Evolutionary conservation across 257 asterid genomes (phyloP).

Genomic region (Gentiana straminea): DNA sequence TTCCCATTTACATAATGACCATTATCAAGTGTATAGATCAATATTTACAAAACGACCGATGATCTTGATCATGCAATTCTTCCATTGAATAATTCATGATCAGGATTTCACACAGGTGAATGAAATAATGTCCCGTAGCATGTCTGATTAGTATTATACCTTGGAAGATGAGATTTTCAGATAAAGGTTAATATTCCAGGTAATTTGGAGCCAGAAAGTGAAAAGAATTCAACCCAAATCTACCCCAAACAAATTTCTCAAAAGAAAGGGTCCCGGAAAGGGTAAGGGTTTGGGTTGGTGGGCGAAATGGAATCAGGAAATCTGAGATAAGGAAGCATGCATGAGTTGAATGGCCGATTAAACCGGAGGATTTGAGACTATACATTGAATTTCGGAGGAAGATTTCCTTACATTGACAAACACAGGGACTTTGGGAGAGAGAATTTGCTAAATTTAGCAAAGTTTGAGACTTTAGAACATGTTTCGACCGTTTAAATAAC

Average conservation of each 20-base stretch:
- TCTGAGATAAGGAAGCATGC: conserved; percentile 8
- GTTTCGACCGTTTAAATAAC: conserved; percentile 14
- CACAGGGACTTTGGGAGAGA: conserved; percentile 1
- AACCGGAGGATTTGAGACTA: conserved; percentile 12
- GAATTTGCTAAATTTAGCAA: not conserved
- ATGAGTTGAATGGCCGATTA: conserved; percentile 11
- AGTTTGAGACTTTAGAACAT: not conserved
- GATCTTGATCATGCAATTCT: no score
- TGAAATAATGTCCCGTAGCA: no score
- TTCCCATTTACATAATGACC: no score
- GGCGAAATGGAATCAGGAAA: conserved; percentile 1
- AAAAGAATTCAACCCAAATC: conserved; percentile 6
- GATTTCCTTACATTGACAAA: conserved; percentile 5
- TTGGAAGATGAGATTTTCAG: not conserved
- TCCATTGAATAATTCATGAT: no score
- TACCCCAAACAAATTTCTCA: not conserved
- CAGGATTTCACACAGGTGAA: no score
- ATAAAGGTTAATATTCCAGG: conserved; percentile 1
- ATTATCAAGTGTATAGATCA: no score
- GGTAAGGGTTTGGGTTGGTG: not conserved
- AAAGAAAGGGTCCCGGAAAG: conserved; percentile 2
- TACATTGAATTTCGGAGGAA: conserved; percentile 22
- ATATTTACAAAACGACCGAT: no score
- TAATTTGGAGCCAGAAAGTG: not conserved
- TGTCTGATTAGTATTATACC: not conserved